Base-by-base conservation (phyloP, 177 flowering plant genomes). In the Telopea speciosissima region DNA sequence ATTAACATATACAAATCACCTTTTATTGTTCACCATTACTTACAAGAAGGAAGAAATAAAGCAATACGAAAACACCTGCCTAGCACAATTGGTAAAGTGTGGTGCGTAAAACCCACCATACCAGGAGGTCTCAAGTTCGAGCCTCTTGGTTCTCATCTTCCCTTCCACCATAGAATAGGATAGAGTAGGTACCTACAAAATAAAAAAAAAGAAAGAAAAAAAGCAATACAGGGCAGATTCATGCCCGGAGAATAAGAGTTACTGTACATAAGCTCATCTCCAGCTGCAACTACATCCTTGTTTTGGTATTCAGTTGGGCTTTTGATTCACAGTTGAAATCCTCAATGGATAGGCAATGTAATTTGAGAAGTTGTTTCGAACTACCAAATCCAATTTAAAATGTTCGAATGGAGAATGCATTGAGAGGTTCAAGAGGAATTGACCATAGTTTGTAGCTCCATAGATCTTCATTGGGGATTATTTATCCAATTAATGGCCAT, bases 251-350 rank as follows among this genome's bases (percentile, higher is more conserved):
- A 28, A 63, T 2, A 17, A 16, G n/a, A 19, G 11, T 28, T 1
- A 28, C 40, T 31, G 21, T 63, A 63, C 22, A 63, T 28, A 9
- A 19, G 65, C 28, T 21, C 66, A 1, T 63, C 66, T 63, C 42
- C 42, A 28, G 42, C 22, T 63, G 19, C 42, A 17, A 63, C 10
- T 22, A 22, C 16, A 26, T 5, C n/a, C 24, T 63, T 28, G 31
- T 25, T 19, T 63, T 63, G 9, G 10, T n/a, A 19, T 8, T 28
- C 65, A 14, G 26, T 61, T 49, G 8, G 40, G 66, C 66, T 22
- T 42, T 66, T 14, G 52, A 62, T 40, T 73, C 63, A 73, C 23
- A 24, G 54, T 62, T 62, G 67, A 62, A 36, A 62, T 14, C 75
- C 61, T 68, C 52, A 52, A 72, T 24, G 12, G 11, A 44, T 14